Evolutionary conservation across 2,329 filamentous ascomycete species (phyloP), one percentile per base, ranked within the genome.

Genomic region (Aureobasidium leucospermi): DNA sequence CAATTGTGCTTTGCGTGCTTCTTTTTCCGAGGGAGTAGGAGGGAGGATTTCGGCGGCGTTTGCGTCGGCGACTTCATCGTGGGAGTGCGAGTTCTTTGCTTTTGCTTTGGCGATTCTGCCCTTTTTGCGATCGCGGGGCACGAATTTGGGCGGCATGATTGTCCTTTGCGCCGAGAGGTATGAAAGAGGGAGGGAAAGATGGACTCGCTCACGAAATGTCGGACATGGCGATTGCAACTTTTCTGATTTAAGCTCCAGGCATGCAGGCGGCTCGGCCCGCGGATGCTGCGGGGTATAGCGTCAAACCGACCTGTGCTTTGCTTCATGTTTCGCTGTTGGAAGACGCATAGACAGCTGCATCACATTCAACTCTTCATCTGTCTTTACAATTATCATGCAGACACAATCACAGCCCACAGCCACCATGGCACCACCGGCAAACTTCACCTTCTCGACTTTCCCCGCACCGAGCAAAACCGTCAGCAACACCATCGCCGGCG

Each of bases 31-130:
- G 67, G 82, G 79, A 52, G 79, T 76, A 29, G 73, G 67, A 11
- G 81, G 75, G 19, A 78, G 62, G 19, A 80, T 71, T 53, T 75
- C 72, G 28, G 69, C 66, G 19, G 76, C 76, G 71, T 88, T 88
- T 60, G 81, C 77, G 65, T 88, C 77, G 60, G 74, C 70, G 62
- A 78, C 70, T 32, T 67, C 72, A 62, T 76, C 74, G 61, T 79
- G 73, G 8, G 34, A n/a, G 16, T 42, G 41, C n/a, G 46, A 23
- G 51, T 41, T 41, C 39, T 58, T 45, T 48, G 75, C 76, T 68
- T 81, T 81, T 66, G 83, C 76, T 42, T 86, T 83, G 32, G 86
- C 87, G 19, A 88, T 77, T 39, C 84, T 85, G 67, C 80, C 80
- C 65, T 84, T 81, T 67, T 85, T 85, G 60, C 82, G 78, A 69